Conservation (phyloP, 768 basidiomycete species). For the Boletellus ananas region DNA sequence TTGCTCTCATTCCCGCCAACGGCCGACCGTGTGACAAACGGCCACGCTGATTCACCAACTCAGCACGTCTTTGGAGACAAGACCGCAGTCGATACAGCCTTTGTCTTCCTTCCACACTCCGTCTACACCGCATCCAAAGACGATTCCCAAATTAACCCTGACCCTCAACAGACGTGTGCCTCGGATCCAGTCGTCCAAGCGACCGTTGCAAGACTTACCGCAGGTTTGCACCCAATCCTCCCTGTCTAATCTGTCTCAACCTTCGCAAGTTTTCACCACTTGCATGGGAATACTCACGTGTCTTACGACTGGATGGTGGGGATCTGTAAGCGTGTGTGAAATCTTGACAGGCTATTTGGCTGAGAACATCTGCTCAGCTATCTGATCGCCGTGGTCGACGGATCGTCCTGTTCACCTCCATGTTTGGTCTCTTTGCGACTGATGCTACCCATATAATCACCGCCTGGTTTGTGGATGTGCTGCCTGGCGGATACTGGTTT, state of each 20-base stretch:
- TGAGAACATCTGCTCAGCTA: conserved; percentile 38
- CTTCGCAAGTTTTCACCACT: conserved; percentile 51
- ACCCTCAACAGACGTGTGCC: conserved; percentile 41
- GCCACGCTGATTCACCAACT: background rate
- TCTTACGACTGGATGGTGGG: conserved; percentile 85
- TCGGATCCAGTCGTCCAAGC: conserved; percentile 71
- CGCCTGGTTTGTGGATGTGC: conserved; percentile 47
- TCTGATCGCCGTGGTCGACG: conserved; percentile 79
- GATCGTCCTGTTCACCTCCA: conserved; percentile 55
- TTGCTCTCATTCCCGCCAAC: background rate
- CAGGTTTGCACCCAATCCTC: conserved; percentile 42
- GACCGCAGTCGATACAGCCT: background rate
- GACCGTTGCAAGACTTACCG: conserved; percentile 61
- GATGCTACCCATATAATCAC: conserved; percentile 70
- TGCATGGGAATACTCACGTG: conserved; percentile 71
- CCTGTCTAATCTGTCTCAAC: background rate
- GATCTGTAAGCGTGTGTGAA: conserved; percentile 52
- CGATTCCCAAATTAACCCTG: background rate
- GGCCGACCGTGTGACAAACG: background rate
- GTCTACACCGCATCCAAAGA: background rate
- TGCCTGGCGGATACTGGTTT: conserved; percentile 85
- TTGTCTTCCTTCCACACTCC: conserved; percentile 3
- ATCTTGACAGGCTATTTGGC: background rate
- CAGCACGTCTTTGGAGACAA: background rate
- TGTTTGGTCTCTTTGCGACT: conserved; percentile 55